Evolutionary conservation across 257 asterid genomes (phyloP).

Genomic region (Rhazya stricta): DNA sequence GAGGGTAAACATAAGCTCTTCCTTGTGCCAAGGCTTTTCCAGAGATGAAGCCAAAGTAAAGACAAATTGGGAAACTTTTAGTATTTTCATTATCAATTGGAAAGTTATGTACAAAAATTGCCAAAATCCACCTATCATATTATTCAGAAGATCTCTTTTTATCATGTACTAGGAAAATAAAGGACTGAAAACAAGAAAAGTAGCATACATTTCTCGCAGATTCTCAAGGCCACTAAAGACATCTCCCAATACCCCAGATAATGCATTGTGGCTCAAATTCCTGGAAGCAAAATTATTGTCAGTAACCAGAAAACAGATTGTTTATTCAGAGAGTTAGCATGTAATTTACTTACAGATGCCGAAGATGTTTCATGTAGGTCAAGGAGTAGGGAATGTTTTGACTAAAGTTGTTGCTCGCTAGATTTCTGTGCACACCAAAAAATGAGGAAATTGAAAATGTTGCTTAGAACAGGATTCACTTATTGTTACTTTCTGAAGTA

Average conservation of each 20-base stretch:
- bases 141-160: background rate
- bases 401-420: conserved; percentile 60
- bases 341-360: conserved; percentile 60
- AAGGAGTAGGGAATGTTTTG: conserved; percentile 61
- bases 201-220: conserved; percentile 56
- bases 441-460: background rate
- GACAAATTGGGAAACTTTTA: background rate
- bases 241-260: conserved; percentile 70
- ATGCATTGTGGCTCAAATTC: conserved; percentile 68
- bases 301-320: conserved; percentile 13
- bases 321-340: conserved; percentile 8
- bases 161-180: background rate
- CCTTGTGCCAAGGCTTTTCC: background rate
- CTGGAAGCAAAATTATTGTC: conserved; percentile 33
- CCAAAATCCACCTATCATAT: background rate
- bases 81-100: background rate
- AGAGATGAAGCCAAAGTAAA: background rate
- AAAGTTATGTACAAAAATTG: background rate
- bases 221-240: conserved; percentile 60
- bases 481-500: background rate
- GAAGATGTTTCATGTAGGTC: conserved; percentile 55
- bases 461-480: conserved; percentile 1
- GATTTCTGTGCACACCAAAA: conserved; percentile 49
- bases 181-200: conserved; percentile 5
- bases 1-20: background rate